Evolutionary conservation across 768 basidiomycete genomes (phyloP).

Genomic region (Cystoderma amianthinum): DNA sequence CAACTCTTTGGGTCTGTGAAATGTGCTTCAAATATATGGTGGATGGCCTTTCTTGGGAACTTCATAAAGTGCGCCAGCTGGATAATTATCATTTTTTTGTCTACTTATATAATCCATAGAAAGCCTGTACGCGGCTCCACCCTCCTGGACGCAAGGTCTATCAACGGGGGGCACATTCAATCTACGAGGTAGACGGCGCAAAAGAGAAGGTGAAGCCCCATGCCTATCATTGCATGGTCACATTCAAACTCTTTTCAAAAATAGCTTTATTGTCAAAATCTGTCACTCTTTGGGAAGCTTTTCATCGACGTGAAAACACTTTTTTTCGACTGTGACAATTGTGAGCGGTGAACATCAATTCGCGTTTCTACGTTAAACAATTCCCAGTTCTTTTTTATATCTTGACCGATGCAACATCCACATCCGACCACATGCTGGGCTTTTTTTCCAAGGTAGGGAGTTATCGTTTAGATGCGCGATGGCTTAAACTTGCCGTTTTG

Average conservation of each 20-base stretch:
- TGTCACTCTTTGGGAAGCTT: slow-evolving; percentile 94
- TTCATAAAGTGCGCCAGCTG: slow-evolving; percentile 48
- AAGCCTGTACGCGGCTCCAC: slow-evolving; percentile 54
- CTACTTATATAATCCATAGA: slow-evolving; percentile 30
- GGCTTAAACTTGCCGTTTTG: neutral
- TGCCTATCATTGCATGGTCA: slow-evolving; percentile 5
- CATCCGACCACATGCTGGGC: slow-evolving; percentile 73
- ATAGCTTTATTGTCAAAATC: slow-evolving; percentile 93
- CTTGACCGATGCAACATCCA: slow-evolving; percentile 76
- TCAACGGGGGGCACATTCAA: slow-evolving; percentile 78
- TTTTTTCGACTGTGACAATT: slow-evolving; percentile 86
- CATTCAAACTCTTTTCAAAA: neutral
- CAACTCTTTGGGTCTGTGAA: slow-evolving; percentile 79
- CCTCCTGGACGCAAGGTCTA: slow-evolving; percentile 92
- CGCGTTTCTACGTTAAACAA: neutral
- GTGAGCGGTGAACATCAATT: slow-evolving; percentile 31
- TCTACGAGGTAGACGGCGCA: slow-evolving; percentile 95
- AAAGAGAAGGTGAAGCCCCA: slow-evolving; percentile 56
- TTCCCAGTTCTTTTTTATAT: slow-evolving; percentile 86
- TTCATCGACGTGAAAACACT: slow-evolving; percentile 98
- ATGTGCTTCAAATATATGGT: slow-evolving; percentile 97
- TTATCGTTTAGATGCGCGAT: neutral
- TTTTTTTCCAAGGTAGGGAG: slow-evolving; percentile 56
- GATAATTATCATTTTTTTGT: neutral
- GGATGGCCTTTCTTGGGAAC: slow-evolving; percentile 60